These are phyloP conservation scores for Hygrophila difformis DNA, from an alignment of 257 asterid genomes.

Conservation along the genomic window DNA sequence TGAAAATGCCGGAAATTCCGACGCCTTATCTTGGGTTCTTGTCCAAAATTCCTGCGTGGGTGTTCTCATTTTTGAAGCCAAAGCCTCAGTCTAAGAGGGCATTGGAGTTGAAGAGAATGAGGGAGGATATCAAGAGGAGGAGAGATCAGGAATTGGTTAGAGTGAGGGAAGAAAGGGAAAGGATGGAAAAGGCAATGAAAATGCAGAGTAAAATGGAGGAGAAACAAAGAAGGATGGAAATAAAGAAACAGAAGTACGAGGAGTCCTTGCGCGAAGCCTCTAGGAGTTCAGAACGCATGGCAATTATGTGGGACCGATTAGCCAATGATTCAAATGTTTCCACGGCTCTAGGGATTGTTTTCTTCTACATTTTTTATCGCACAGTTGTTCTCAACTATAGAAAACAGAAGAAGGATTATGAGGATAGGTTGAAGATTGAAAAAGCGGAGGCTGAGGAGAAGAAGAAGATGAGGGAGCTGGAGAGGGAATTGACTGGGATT, in stretches of 20 bases:
- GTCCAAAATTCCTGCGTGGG: conserved; percentile 36
- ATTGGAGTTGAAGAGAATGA: conserved; percentile 59
- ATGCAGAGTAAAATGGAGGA: conserved; percentile 64
- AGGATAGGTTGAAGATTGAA: conserved; percentile 87
- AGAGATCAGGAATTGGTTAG: conserved; percentile 21
- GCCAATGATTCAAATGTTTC: conserved; percentile 65
- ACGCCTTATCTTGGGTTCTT: conserved; percentile 64
- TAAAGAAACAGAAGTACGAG: conserved; percentile 38
- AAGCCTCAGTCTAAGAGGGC: conserved; percentile 83
- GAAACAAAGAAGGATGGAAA: conserved; percentile 55
- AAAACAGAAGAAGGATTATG: conserved; percentile 89
- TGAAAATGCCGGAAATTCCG: conserved; percentile 62
- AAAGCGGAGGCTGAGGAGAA: conserved; percentile 92
- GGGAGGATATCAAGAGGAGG: conserved; percentile 10
- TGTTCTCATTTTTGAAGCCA: conserved; percentile 50
- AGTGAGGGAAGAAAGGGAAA: conserved; percentile 42
- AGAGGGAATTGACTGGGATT: conserved; percentile 59
- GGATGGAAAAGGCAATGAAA: conserved; percentile 50
- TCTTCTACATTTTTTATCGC: conserved; percentile 71
- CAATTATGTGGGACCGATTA: conserved; percentile 51
- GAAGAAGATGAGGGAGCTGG: conserved; percentile 77
- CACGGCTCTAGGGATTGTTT: conserved; percentile 62
- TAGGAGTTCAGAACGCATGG: conserved; percentile 36
- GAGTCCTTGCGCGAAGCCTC: conserved; percentile 45
- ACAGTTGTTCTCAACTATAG: conserved; percentile 74